These are phyloP conservation scores for Apiotrichum gamsii DNA, from an alignment of 1,284 basidiomycete genomes.

Conservation along the genomic window DNA sequence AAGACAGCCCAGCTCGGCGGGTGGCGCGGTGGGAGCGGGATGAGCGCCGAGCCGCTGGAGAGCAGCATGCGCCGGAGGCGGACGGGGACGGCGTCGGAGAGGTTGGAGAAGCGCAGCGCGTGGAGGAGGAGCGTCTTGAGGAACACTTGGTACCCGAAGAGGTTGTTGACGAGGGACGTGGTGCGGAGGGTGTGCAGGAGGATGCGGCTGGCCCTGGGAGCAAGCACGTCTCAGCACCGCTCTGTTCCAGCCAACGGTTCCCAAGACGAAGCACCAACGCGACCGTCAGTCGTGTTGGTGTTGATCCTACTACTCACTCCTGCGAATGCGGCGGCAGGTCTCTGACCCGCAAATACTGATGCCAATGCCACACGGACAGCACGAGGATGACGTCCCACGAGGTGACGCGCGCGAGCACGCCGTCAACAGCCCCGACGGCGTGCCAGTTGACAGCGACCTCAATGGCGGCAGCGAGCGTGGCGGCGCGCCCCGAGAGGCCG, in stretches of 20 bases:
- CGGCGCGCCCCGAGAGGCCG: too few relatives aligned
- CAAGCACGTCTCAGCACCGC: too few relatives aligned
- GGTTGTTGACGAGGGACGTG: not conserved
- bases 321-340: not conserved
- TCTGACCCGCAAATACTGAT: not conserved
- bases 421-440: too few relatives aligned
- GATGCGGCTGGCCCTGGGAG: not conserved
- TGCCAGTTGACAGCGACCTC: too few relatives aligned
- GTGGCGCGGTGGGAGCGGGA: not conserved
- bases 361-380: not conserved
- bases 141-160: not conserved
- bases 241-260: too few relatives aligned
- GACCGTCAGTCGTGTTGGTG: too few relatives aligned
- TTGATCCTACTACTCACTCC: too few relatives aligned
- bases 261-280: too few relatives aligned
- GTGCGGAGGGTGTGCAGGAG: not conserved
- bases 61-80: too few relatives aligned
- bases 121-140: not conserved
- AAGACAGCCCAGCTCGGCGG: not conserved
- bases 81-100: too few relatives aligned
- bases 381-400: not conserved
- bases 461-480: too few relatives aligned
- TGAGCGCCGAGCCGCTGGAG: too few relatives aligned
- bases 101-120: not conserved
- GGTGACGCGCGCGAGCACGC: not conserved